A percentile compares a stretch with the other conserved stretches of the same genome.
phyloP scores from a whole-genome alignment of 164 flowering plant species.

The Liquidambar formosana region DNA sequence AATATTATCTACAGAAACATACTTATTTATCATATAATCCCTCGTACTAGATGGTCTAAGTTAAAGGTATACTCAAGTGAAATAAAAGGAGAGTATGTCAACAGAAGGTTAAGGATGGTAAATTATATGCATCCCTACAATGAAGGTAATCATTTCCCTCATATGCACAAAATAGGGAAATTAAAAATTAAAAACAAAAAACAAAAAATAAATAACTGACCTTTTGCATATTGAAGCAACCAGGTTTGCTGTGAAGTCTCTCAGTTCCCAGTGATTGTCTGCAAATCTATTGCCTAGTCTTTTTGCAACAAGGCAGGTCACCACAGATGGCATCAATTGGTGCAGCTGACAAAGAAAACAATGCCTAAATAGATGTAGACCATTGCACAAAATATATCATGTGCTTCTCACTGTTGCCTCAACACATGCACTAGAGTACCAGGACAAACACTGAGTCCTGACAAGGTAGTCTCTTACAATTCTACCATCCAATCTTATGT shows the following conservation, averaged over 20 bases:
- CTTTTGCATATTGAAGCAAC: slow-evolving; percentile 90
- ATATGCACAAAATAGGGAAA: slow-evolving; percentile 1
- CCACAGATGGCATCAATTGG: slow-evolving; percentile 92
- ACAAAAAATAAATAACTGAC: slow-evolving; percentile 35
- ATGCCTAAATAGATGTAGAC: slow-evolving; percentile 9
- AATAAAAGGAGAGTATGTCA: neutral
- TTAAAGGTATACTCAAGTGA: neutral
- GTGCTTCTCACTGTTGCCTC: neutral
- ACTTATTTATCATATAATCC: no score
- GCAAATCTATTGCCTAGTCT: slow-evolving; percentile 73
- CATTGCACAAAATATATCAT: no score
- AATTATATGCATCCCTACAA: neutral
- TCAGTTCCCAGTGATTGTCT: slow-evolving; percentile 95
- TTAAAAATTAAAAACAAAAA: no score
- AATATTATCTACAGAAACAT: neutral
- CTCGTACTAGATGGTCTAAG: neutral
- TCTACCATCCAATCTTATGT: neutral
- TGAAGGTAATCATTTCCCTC: neutral
- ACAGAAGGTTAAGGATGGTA: neutral
- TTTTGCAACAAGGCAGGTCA: slow-evolving; percentile 94
- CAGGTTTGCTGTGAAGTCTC: slow-evolving; percentile 78
- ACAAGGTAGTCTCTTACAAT: neutral
- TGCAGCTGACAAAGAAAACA: slow-evolving; percentile 62
- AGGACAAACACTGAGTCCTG: neutral
- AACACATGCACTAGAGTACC: neutral